A percentile compares a stretch with the other conserved stretches of the same genome.
These are phyloP conservation scores for Chenopodium quinoa DNA, from an alignment of 148 eudicot genomes.

Conservation along the genomic window DNA sequence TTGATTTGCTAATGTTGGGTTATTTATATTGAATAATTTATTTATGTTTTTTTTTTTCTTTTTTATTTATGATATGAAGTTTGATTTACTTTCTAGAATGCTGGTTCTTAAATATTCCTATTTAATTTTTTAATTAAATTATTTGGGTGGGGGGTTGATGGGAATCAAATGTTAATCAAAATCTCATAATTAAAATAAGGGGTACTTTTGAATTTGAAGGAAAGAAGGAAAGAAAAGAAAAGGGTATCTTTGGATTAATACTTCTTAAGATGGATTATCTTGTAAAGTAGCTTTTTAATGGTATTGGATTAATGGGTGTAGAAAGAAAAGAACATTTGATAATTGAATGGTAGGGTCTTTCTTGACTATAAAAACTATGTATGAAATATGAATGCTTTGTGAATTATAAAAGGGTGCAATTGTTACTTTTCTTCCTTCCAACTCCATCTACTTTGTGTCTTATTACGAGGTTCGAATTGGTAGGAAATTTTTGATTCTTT, in stretches of 20 bases:
- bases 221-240: slow-evolving; percentile 6
- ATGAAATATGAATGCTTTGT: neutral
- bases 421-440: slow-evolving; percentile 9
- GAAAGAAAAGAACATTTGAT: slow-evolving; percentile 13
- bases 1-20: no score
- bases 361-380: neutral
- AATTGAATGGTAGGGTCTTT: slow-evolving; percentile 9
- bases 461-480: neutral
- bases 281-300: slow-evolving; percentile 6
- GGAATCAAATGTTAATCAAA: neutral
- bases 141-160: no score
- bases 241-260: slow-evolving; percentile 1
- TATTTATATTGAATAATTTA: neutral
- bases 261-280: neutral
- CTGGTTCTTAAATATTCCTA: no score
- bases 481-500: neutral
- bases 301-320: neutral
- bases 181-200: neutral
- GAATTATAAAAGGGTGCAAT: neutral
- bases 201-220: neutral
- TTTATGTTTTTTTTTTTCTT: neutral
- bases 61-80: neutral
- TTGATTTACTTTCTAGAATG: neutral
- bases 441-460: slow-evolving; percentile 1
- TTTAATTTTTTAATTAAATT: no score